Conservation (phyloP, 2,329 filamentous ascomycete species). For the Cordyceps sp. region DNA sequence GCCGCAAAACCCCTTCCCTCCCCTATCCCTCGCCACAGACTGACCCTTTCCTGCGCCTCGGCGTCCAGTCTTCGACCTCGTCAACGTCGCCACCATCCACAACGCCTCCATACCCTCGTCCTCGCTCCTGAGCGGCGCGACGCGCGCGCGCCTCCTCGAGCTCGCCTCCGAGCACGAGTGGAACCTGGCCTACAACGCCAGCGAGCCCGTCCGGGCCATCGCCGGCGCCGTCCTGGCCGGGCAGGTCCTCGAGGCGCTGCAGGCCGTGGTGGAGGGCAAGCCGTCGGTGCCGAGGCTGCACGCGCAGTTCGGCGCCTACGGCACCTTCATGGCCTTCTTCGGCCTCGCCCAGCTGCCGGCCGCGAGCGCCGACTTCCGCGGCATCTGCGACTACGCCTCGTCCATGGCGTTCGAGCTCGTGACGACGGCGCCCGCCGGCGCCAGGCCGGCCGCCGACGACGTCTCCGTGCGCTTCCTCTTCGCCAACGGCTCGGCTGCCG, state of each 20-base stretch:
- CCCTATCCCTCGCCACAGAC: background rate
- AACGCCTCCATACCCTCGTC: constrained; percentile 41
- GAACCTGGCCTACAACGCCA: constrained; percentile 65
- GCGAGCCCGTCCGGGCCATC: constrained; percentile 46
- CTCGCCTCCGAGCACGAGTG: constrained; percentile 70
- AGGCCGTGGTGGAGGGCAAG: constrained; percentile 27
- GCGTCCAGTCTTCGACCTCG: constrained; percentile 35
- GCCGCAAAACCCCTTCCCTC: too few relatives aligned
- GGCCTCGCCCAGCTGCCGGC: constrained; percentile 35
- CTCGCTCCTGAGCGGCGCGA: constrained; percentile 40
- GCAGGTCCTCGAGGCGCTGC: constrained; percentile 35
- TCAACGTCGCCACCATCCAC: constrained; percentile 44
- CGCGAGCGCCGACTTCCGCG: constrained; percentile 47
- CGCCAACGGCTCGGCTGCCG: constrained; percentile 37
- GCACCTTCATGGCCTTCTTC: constrained; percentile 46
- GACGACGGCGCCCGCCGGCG: constrained; percentile 35
- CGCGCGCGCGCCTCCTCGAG: constrained; percentile 46
- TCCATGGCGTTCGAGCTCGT: constrained; percentile 65
- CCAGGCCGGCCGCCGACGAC: constrained; percentile 24
- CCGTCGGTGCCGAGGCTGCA: constrained; percentile 22
- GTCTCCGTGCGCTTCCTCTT: constrained; percentile 45
- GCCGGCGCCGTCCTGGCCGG: constrained; percentile 39
- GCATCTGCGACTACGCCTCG: constrained; percentile 70
- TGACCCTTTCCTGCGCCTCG: background rate
- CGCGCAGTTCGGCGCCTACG: constrained; percentile 45